Evolutionary conservation across 371 early-diverging fungal species (phyloP).

Genomic region (Apophysomyces variabilis): DNA sequence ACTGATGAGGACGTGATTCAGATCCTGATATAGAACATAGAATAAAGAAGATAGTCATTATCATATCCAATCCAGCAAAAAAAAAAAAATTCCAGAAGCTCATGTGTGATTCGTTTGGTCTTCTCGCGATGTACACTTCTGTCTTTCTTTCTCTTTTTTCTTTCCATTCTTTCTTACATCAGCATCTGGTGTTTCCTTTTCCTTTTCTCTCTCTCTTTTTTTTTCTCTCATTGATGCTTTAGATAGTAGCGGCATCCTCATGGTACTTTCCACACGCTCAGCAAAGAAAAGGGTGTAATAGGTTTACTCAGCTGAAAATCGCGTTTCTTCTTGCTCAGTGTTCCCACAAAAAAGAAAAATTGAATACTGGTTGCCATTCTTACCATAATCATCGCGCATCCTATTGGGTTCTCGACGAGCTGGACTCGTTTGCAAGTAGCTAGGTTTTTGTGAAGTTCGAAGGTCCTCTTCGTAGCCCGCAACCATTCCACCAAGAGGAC

Average conservation of each 20-base stretch:
- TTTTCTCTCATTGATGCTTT: neutral
- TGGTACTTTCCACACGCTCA: slow-evolving; percentile 3
- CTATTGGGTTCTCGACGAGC: slow-evolving; percentile 13
- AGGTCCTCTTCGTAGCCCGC: slow-evolving; percentile 10
- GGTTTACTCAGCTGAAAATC: neutral
- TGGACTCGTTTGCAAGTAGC: slow-evolving; percentile 11
- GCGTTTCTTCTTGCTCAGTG: neutral
- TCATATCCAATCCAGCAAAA: slow-evolving; percentile 4
- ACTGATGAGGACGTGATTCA: slow-evolving; percentile 18
- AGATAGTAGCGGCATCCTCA: neutral
- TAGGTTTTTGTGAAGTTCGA: neutral
- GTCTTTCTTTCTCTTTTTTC: neutral
- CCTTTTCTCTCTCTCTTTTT: neutral
- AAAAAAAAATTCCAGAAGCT: slow-evolving; percentile 1
- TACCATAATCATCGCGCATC: slow-evolving; percentile 18
- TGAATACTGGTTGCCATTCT: neutral
- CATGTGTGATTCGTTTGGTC: slow-evolving; percentile 2
- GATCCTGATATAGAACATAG: slow-evolving; percentile 16
- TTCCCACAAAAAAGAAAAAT: slow-evolving; percentile 3
- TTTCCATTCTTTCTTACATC: neutral
- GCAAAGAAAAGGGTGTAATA: neutral
- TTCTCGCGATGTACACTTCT: neutral
- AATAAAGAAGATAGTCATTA: slow-evolving; percentile 6
- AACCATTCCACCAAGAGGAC: slow-evolving; percentile 22
- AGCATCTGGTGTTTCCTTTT: neutral